Evolutionary conservation across 2,329 filamentous ascomycete species (phyloP).

Genomic region (Aspergillus sp.): DNA sequence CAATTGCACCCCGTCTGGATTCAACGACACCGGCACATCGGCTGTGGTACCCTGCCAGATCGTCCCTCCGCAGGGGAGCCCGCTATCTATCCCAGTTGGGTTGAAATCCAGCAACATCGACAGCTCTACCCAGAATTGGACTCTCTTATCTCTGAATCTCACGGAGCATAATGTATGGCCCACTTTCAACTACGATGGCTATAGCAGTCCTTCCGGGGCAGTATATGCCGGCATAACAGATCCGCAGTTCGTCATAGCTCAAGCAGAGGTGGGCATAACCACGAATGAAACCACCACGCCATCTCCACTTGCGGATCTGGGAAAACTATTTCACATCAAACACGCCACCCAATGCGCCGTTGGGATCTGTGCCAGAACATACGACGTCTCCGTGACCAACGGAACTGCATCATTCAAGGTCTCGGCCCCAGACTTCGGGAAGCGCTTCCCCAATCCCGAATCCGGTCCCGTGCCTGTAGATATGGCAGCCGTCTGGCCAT

Average conservation of each 20-base stretch:
- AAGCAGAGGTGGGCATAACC: neutral
- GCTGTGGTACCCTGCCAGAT: neutral
- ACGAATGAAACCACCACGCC: neutral
- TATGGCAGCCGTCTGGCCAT: no score
- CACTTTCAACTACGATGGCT: neutral
- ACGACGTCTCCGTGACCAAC: neutral
- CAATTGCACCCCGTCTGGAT: neutral
- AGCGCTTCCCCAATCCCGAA: neutral
- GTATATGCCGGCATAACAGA: neutral
- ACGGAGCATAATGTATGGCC: neutral
- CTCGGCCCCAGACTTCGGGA: neutral
- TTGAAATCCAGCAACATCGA: rapidly evolving
- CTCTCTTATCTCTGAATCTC: neutral
- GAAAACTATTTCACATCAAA: neutral
- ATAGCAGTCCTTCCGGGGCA: neutral
- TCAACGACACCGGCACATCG: neutral
- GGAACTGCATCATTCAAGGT: neutral
- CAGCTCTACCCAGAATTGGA: no score
- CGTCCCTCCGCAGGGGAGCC: no score
- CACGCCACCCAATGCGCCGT: neutral
- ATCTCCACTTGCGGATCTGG: neutral
- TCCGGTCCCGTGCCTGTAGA: no score
- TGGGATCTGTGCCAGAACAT: neutral
- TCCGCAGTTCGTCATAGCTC: neutral
- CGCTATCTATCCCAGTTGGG: no score